A percentile compares a stretch with the other conserved stretches of the same genome.
Conservation (phyloP, 495 filamentous ascomycete species). For the Chaetomium tenue region DNA sequence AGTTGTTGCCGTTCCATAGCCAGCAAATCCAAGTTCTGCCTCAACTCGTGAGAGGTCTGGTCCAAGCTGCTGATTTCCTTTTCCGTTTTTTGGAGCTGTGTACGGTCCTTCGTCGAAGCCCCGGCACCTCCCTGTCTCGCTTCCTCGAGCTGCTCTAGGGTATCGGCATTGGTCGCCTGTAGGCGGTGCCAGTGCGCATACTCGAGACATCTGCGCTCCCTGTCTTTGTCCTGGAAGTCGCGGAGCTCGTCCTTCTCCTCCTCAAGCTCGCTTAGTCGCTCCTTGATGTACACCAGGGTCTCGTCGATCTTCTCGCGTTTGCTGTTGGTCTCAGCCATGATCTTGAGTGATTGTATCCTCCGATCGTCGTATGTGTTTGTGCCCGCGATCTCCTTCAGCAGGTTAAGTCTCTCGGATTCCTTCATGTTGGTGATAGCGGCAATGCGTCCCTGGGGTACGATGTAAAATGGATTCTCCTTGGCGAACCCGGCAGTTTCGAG, state of each 20-base stretch:
- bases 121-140: slow-evolving; percentile 76
- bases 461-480: slow-evolving; percentile 97
- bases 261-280: slow-evolving; percentile 83
- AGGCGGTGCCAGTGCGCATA: slow-evolving; percentile 92
- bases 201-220: slow-evolving; percentile 86
- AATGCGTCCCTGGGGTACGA: slow-evolving; percentile 95
- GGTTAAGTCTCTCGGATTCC: slow-evolving; percentile 78
- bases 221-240: slow-evolving; percentile 91
- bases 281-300: slow-evolving; percentile 82
- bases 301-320: slow-evolving; percentile 95
- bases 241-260: slow-evolving; percentile 95
- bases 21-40: slow-evolving; percentile 79
- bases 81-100: slow-evolving; percentile 74
- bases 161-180: slow-evolving; percentile 70
- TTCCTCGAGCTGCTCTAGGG: slow-evolving; percentile 80
- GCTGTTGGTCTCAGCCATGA: slow-evolving; percentile 95
- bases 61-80: slow-evolving; percentile 76
- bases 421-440: slow-evolving; percentile 98
- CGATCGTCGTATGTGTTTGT: slow-evolving; percentile 95
- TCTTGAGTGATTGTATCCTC: slow-evolving; percentile 84
- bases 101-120: slow-evolving; percentile 75
- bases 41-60: slow-evolving; percentile 70
- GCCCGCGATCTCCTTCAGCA: slow-evolving; percentile 95
- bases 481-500: slow-evolving; percentile 96
- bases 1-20: slow-evolving; percentile 83